Evolutionary conservation across 441 rosid species (phyloP), one percentile per base, ranked within the genome.

Genomic region (Omphalea diandra): DNA sequence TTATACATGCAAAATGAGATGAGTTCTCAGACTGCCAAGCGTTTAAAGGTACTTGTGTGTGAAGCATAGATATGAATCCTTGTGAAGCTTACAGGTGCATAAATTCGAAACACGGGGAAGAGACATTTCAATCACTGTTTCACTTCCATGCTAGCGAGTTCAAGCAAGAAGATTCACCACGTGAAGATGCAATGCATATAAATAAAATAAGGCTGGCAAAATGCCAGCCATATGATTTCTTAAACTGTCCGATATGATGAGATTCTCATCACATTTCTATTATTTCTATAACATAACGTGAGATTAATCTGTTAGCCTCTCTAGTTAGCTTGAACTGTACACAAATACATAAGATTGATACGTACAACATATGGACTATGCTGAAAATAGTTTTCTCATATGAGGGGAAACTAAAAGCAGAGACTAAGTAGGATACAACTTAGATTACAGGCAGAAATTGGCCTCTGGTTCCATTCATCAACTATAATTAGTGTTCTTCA

Each of bases 251-350:
- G 5, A 26, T 41, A 15, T 17, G 10, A n/a, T 35, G 59, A 63
- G 67, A 27, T 9, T 41, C 15, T 41, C 46, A 41, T 26, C 12
- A 15, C 52, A 43, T 44, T 49, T 7, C 24, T 29, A 17, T 7
- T 31, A 29, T 46, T 55, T 40, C 53, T 67, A 29, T 55, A 56
- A n/a, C 32, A 31, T 11, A 33, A 41, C 24, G 20, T n/a, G 10
- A 18, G 29, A 68, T 43, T 31, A n/a, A 60, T 29, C 29, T 4
- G 65, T 54, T 38, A 40, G 65, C 49, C 47, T 31, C 65, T 60
- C 53, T n/a, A 5, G 78, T 73, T 71, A 73, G 75, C 71, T 20
- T 63, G 35, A 36, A 24, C 84, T 76, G 63, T 76, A 83, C 82
- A 80, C 43, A 18, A 55, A 43, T 74, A 49, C 71, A 69, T 65